Evolutionary conservation across 257 asterid genomes (phyloP).

Genomic region (Solanum tarijense): DNA sequence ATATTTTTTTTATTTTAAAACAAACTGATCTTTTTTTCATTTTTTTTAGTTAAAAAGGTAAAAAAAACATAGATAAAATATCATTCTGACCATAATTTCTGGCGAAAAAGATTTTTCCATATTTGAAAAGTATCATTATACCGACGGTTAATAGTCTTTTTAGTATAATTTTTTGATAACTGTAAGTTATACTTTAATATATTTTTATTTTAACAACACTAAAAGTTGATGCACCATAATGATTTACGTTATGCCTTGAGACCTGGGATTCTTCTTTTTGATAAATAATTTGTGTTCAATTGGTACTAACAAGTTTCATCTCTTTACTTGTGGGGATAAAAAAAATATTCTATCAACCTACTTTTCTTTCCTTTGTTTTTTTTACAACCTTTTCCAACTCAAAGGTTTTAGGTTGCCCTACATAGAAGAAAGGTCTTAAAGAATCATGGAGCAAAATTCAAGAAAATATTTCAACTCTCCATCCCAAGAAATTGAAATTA

Average conservation of each 20-base stretch:
- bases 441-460: not conserved
- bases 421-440: not conserved
- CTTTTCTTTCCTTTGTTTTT: not conserved
- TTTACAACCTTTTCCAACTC: not conserved
- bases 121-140: not conserved
- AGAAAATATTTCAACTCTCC: not conserved
- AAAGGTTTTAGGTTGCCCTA: not conserved
- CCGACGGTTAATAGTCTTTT: not conserved
- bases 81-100: no score
- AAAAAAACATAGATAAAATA: no score
- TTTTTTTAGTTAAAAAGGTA: no score
- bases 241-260: not conserved
- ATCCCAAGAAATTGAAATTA: not conserved
- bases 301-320: not conserved
- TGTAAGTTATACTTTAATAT: not conserved
- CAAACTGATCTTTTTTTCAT: no score
- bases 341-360: not conserved
- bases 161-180: not conserved
- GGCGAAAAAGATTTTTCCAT: no score
- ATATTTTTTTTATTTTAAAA: no score
- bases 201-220: not conserved
- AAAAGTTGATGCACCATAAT: not conserved
- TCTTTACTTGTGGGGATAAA: not conserved
- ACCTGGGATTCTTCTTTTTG: not conserved
- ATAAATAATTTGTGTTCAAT: not conserved